Conservation (phyloP, 768 basidiomycete genomes). For the Agrocybe pediades region DNA sequence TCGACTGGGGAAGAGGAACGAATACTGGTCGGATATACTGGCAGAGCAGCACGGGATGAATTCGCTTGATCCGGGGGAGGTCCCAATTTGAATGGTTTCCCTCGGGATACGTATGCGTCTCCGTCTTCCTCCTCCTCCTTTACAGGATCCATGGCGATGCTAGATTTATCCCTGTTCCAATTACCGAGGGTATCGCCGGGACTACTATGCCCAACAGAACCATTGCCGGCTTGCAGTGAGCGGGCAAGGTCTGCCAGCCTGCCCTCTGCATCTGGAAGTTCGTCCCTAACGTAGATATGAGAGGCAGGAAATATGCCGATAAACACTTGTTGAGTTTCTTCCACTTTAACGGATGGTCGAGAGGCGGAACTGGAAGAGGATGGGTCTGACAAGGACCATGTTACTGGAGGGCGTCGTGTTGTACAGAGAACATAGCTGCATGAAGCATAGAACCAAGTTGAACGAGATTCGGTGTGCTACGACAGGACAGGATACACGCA, state of each 20-base stretch:
- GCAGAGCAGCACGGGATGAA: constrained; percentile 69
- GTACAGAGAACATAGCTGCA: constrained; percentile 85
- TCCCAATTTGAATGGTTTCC: constrained; percentile 71
- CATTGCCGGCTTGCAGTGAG: constrained; percentile 42
- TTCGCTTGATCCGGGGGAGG: constrained; percentile 77
- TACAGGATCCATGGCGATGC: constrained; percentile 56
- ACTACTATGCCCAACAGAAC: constrained; percentile 38
- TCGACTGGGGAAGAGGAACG: constrained; percentile 71
- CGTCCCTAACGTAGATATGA: constrained; percentile 84
- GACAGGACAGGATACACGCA: constrained; percentile 43
- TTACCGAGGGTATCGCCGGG: constrained; percentile 48
- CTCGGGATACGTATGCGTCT: constrained; percentile 32
- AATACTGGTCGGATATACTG: constrained; percentile 76
- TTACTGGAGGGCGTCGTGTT: constrained; percentile 69
- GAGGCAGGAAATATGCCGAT: constrained; percentile 94
- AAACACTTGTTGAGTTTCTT: constrained; percentile 85
- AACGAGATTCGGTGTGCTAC: background rate
- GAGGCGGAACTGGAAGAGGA: constrained; percentile 43
- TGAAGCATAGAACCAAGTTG: constrained; percentile 4
- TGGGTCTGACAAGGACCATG: constrained; percentile 66
- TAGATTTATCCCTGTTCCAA: constrained; percentile 47
- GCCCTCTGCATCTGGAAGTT: constrained; percentile 86
- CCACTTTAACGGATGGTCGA: constrained; percentile 58
- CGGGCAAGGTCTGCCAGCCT: constrained; percentile 76
- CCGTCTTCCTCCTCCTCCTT: constrained; percentile 65